Evolutionary conservation across 1,284 basidiomycete species (phyloP).

Genomic region (Flammula alnicola): DNA sequence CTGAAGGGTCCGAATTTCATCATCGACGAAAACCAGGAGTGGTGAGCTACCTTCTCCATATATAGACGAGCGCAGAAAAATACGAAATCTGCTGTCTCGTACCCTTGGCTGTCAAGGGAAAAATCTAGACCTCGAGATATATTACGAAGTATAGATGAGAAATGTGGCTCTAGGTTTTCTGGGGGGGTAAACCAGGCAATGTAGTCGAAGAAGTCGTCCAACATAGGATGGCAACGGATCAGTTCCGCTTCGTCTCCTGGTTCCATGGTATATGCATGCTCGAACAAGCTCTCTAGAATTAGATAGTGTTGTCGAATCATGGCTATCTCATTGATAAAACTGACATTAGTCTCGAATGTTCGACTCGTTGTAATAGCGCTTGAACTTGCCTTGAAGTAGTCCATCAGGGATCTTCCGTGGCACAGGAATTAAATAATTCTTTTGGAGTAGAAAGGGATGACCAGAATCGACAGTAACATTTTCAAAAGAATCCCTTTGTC

Average conservation of each 20-base stretch:
- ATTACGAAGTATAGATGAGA: not conserved
- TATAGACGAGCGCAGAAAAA: slow-evolving; percentile 3
- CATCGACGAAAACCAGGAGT: not conserved
- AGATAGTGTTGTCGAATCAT: not conserved
- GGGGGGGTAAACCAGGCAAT: not conserved
- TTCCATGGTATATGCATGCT: not conserved
- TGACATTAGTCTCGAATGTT: not conserved
- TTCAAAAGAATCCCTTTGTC: not conserved
- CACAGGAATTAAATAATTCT: no score
- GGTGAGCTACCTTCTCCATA: not conserved
- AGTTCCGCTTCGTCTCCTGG: not conserved
- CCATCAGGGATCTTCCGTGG: no score
- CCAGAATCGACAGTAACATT: not conserved
- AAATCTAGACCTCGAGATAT: not conserved
- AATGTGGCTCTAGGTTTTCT: not conserved
- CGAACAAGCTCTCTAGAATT: not conserved
- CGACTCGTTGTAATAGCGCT: no score
- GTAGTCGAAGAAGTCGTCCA: not conserved
- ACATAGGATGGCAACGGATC: not conserved
- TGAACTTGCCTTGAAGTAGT: not conserved
- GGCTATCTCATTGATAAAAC: not conserved
- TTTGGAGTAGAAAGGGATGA: not conserved
- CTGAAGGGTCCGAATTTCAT: slow-evolving; percentile 1
- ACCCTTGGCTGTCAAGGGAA: not conserved
- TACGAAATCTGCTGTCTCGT: slow-evolving; percentile 1